Evolutionary conservation across 2,329 filamentous ascomycete genomes (phyloP).

Genomic region (Fusarium sp.): DNA sequence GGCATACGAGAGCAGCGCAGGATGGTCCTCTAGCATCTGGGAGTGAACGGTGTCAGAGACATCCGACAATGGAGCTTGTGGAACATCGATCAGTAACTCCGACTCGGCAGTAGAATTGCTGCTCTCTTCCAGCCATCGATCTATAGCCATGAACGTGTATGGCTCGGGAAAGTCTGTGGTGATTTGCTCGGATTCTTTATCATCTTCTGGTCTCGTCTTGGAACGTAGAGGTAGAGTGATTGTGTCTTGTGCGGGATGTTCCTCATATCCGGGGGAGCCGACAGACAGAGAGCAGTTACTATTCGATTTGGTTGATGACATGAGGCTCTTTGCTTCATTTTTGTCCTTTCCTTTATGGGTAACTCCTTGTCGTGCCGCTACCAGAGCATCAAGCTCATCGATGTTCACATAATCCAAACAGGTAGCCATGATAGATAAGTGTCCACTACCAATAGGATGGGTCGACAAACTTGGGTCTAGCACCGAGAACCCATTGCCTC

Average conservation of each 20-base stretch:
- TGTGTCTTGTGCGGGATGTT: rapidly evolving
- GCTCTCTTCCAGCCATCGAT: background rate
- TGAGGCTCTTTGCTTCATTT: background rate
- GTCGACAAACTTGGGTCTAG: rapidly evolving
- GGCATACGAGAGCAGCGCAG: background rate
- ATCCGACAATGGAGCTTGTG: background rate
- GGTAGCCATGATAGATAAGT: background rate
- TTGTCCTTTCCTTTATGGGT: rapidly evolving
- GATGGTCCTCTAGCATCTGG: background rate
- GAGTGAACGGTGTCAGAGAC: rapidly evolving
- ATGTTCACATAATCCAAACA: background rate
- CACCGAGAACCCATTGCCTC: background rate
- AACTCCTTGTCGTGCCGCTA: rapidly evolving
- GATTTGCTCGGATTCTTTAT: rapidly evolving
- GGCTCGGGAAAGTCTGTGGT: rapidly evolving
- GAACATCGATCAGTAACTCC: background rate
- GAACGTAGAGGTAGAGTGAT: background rate
- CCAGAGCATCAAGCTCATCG: background rate
- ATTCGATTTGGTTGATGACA: rapidly evolving
- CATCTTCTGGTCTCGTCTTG: background rate
- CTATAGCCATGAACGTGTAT: rapidly evolving
- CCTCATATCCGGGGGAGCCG: rapidly evolving
- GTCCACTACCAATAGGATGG: background rate
- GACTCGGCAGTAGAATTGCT: rapidly evolving
- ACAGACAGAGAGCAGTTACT: background rate